These are phyloP conservation scores for Cladosporium sp. DNA, from an alignment of 2,329 filamentous ascomycete species.

Conservation along the genomic window DNA sequence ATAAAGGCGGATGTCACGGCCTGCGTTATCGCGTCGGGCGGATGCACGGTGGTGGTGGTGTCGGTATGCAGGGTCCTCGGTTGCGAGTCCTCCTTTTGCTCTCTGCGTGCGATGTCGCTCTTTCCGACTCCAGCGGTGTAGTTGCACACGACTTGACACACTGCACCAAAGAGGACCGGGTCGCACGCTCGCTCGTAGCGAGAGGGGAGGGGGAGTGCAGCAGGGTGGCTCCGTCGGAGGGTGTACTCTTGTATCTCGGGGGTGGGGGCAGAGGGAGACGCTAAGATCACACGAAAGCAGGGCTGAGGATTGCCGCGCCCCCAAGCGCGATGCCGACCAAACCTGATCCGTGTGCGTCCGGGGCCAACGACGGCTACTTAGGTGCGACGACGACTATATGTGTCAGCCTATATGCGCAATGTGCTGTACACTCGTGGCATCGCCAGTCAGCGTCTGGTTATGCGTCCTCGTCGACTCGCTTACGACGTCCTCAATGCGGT, in stretches of 20 bases:
- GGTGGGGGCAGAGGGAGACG: constrained; percentile 12
- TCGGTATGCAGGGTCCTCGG: not conserved
- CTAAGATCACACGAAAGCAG: constrained; percentile 12
- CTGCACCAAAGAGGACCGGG: not conserved
- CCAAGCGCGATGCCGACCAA: constrained; percentile 12
- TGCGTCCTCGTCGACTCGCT: not conserved
- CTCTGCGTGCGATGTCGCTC: not conserved
- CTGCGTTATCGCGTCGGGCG: not conserved
- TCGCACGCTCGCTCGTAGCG: not conserved
- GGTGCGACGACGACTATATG: not conserved
- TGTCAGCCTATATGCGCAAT: not conserved
- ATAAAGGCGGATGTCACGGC: not conserved
- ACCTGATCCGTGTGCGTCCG: constrained; percentile 3
- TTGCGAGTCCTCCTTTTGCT: not conserved
- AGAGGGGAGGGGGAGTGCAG: constrained; percentile 1
- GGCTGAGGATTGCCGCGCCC: constrained; percentile 14
- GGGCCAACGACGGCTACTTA: not conserved
- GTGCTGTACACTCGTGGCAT: not conserved
- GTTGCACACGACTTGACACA: not conserved
- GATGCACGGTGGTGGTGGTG: not conserved
- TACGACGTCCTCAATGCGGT: not conserved
- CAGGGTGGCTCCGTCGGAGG: not conserved
- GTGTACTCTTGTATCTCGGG: constrained; percentile 14
- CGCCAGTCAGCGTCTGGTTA: not conserved
- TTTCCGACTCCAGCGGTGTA: not conserved